Conservation (phyloP, 495 filamentous ascomycete genomes). For the Podospora pseudopauciseta region DNA sequence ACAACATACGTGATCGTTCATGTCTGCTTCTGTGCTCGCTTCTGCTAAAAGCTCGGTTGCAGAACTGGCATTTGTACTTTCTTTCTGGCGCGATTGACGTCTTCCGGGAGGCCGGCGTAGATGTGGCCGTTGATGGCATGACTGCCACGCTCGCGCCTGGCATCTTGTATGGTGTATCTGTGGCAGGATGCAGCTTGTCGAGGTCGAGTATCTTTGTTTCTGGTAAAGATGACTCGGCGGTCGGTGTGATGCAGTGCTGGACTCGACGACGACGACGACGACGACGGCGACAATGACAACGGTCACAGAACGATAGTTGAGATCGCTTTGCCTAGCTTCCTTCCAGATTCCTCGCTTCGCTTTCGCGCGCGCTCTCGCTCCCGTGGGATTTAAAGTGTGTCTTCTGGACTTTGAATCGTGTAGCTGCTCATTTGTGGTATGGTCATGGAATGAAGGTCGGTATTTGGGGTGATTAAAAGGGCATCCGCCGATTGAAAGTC, state of each 20-base stretch:
- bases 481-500: slow-evolving; percentile 25
- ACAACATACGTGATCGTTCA: slow-evolving; percentile 91
- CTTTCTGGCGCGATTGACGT: slow-evolving; percentile 69
- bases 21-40: slow-evolving; percentile 97
- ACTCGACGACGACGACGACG: slow-evolving; percentile 21
- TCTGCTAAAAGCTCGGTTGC: slow-evolving; percentile 91
- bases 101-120: slow-evolving; percentile 59
- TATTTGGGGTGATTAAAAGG: slow-evolving; percentile 23
- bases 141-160: slow-evolving; percentile 63
- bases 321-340: slow-evolving; percentile 39
- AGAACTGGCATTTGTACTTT: slow-evolving; percentile 99
- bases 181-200: slow-evolving; percentile 11
- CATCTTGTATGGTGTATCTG: slow-evolving; percentile 46
- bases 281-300: slow-evolving; percentile 34
- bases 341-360: slow-evolving; percentile 26
- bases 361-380: slow-evolving; percentile 49
- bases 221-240: slow-evolving; percentile 18
- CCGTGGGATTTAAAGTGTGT: slow-evolving; percentile 61
- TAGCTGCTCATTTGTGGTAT: slow-evolving; percentile 57
- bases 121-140: slow-evolving; percentile 53
- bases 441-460: slow-evolving; percentile 45
- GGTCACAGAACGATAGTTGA: slow-evolving; percentile 51
- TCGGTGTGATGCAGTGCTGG: neutral
- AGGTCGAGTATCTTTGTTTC: slow-evolving; percentile 13
- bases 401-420: slow-evolving; percentile 47